Base-by-base conservation (phyloP, 2,329 filamentous ascomycete species). In the Xylariales sp. region DNA sequence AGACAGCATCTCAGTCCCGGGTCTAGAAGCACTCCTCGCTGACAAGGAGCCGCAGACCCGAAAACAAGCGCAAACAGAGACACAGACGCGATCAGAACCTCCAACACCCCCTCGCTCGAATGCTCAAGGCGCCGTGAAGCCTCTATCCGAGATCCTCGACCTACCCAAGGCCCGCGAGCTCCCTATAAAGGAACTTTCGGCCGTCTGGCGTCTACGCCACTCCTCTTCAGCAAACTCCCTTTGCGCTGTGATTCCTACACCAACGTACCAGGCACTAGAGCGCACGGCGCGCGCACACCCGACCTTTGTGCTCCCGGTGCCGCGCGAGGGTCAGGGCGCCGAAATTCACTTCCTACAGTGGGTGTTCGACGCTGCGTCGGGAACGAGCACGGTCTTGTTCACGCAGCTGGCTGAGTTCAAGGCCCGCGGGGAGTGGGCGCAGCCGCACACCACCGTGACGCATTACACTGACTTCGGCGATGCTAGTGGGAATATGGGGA, bases 261-360 rank as follows among this genome's bases (percentile, higher is more conserved):
- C 86, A 1, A 92, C 90, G n/a, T 98, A 94, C 83, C 78, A 83
- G 41, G 84, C 87, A 59, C 93, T 99, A 77, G 88, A 91, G 70
- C 78, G 82, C 0, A 89, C 89, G 2, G 96, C 94, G 14, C 89
- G 89, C 71, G 83, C 84, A 59, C 88, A 95, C 78, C 96, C 96
- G 14, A 91, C 94, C 74, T 99, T 99, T 82, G 91, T 99, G 63
- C 87, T 99, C 1, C 96, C 96, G 0, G 86, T 98, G 6, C 92
- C 92, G 72, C 92, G 87, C 80, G 81, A 82, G 54, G 82, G 80
- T 30, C 84, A 84, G 72, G 93, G 93, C 59, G 93, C 94, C 54
- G 96, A 98, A 80, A 94, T 99, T 53, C 96, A 99, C 81, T 97
- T 97, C 80, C 81, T 99, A 69, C 95, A 99, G 81, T 99, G 97